Percentiles rank a stretch among this genome's conserved stretches.
These are phyloP conservation scores for Cichorium intybus DNA, from an alignment of 140 eudicot genomes.

Conservation along the genomic window DNA sequence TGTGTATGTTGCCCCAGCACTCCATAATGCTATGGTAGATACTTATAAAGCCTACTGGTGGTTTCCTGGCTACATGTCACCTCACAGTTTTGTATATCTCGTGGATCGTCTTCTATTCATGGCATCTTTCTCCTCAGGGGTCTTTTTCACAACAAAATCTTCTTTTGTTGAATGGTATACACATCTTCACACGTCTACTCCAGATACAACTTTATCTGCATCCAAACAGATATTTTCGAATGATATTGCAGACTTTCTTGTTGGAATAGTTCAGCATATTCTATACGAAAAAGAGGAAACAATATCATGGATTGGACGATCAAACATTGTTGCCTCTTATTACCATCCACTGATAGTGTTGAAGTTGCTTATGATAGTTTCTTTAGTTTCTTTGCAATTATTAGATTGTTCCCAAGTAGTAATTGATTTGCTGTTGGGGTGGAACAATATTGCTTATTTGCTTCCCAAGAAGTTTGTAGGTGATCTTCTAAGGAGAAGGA, in stretches of 20 bases:
- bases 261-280: slow-evolving; percentile 8
- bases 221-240: neutral
- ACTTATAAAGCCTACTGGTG: slow-evolving; percentile 42
- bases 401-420: neutral
- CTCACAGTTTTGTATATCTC: slow-evolving; percentile 50
- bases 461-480: slow-evolving; percentile 28
- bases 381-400: slow-evolving; percentile 12
- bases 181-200: slow-evolving; percentile 1
- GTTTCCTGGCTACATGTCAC: slow-evolving; percentile 42
- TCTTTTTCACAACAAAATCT: slow-evolving; percentile 46
- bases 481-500: slow-evolving; percentile 16
- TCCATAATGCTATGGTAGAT: slow-evolving; percentile 38
- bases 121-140: slow-evolving; percentile 22
- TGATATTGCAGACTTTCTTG: slow-evolving; percentile 16
- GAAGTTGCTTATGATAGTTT: slow-evolving; percentile 32
- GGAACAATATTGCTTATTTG: slow-evolving; percentile 16
- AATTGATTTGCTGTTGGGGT: slow-evolving; percentile 3
- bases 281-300: slow-evolving; percentile 21
- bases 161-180: slow-evolving; percentile 61
- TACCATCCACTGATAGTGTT: slow-evolving; percentile 30
- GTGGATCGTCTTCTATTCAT: slow-evolving; percentile 47
- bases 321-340: neutral
- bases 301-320: slow-evolving; percentile 23
- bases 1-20: slow-evolving; percentile 11
- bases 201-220: slow-evolving; percentile 1